Base-by-base conservation (phyloP, 805 yeast species). In the Lachancea cidri region DNA sequence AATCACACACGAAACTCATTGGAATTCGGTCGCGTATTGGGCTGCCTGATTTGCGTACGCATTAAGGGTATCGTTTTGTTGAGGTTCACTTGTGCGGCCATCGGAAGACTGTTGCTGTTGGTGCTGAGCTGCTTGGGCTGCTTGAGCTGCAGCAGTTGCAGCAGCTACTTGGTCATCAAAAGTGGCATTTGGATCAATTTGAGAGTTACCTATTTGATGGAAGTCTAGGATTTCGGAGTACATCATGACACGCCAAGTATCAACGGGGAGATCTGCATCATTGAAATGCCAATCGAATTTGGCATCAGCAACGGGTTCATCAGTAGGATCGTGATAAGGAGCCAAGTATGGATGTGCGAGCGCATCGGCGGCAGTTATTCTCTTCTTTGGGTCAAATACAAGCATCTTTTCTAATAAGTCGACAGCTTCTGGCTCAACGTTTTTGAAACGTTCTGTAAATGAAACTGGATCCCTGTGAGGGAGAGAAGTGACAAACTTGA, bases 201-300 rank as follows among this genome's bases (percentile, higher is more conserved):
- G 64, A 17, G 54, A 53, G 30, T 71, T 83, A 33, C 81, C 89
- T 44, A 85, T 86, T 63, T 88, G 95, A 65, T 91, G 98, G 76
- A 88, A 91, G 62, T 91, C 97, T 52, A 93, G 72, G 47, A 91
- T 93, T 67, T 91, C 98, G 39, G 95, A 83, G 67, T 93, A 93
- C 96, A 93, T 91, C 98, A 93, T 91, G 15, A 88, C 95, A 68
- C 95, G 81, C 98, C 98, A 91, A 11, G 96, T 87, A 58, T 93
- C 98, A 14, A 93, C 93, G 3, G 98, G 97, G 54, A 91, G 73
- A 65, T 91, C 98, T 0, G 96, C 98, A 54, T 94, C 98, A 63
- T 93, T 91, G 65, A 91, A 91, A 56, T 93, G 82, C 99, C 99
- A 93, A 66, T 93, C 98, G 57, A 93, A 93, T 61, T 83, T 84